These are phyloP conservation scores for Rubia tinctorum DNA, from an alignment of 305 asterid genomes.

Conservation along the genomic window DNA sequence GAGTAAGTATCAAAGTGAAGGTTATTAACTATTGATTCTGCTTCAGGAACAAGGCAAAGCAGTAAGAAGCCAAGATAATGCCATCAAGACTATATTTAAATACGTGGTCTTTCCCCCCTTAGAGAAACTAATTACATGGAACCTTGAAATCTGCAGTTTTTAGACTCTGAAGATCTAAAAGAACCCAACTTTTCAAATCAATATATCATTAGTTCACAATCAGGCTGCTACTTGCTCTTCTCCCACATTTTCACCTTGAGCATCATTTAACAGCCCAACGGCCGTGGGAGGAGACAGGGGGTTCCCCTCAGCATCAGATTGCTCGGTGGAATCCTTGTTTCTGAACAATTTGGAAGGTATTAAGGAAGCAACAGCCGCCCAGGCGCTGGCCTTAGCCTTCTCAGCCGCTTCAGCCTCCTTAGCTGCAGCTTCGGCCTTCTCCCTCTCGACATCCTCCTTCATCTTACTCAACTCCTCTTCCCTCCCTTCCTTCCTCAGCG, in stretches of 20 bases:
- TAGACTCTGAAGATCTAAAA: not conserved
- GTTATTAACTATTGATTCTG: not conserved
- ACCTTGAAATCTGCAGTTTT: not conserved
- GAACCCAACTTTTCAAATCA: not conserved
- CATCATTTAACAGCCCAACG: conserved; percentile 10
- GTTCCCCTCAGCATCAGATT: conserved; percentile 23
- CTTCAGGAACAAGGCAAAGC: not conserved
- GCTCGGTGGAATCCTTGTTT: conserved; percentile 35
- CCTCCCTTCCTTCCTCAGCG: conserved; percentile 56
- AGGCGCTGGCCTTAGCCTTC: conserved; percentile 59
- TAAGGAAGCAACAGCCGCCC: conserved; percentile 59
- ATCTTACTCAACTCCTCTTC: conserved; percentile 69
- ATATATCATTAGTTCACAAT: not conserved
- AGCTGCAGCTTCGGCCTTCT: conserved; percentile 83
- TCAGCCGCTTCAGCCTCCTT: conserved; percentile 78
- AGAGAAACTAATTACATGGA: conserved; percentile 9
- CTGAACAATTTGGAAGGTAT: conserved; percentile 67
- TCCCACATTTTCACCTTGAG: conserved; percentile 9
- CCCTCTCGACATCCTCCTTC: conserved; percentile 56
- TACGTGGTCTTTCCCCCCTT: not conserved
- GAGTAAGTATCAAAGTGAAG: not conserved
- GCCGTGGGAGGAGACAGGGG: conserved; percentile 9
- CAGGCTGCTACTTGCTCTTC: conserved; percentile 36
- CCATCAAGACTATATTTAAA: not conserved
- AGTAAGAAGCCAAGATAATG: not conserved